Evolutionary conservation across 805 yeast genomes (phyloP).

Genomic region (Tetrapisispora arboricola): DNA sequence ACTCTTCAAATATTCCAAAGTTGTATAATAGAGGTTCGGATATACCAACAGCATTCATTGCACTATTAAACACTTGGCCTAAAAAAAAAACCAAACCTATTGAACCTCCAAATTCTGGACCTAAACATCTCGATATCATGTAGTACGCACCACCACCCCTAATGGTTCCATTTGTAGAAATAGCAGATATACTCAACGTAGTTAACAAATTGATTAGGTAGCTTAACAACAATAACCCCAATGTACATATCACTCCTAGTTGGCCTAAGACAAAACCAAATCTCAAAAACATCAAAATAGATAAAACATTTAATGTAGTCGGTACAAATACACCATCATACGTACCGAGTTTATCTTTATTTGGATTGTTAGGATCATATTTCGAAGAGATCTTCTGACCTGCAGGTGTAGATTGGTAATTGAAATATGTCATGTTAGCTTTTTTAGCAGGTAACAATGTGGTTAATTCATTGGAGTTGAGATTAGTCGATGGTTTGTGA

Average conservation of each 20-base stretch:
- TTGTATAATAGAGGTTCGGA: constrained; percentile 81
- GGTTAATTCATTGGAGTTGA: constrained; percentile 14
- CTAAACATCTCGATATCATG: constrained; percentile 90
- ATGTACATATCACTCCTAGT: constrained; percentile 76
- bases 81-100: constrained; percentile 89
- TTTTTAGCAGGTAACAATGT: constrained; percentile 16
- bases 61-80: constrained; percentile 87
- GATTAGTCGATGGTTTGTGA: constrained; percentile 19
- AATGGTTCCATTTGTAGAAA: constrained; percentile 94
- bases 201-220: constrained; percentile 77
- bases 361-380: constrained; percentile 26
- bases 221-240: constrained; percentile 56
- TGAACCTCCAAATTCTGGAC: constrained; percentile 98
- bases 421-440: constrained; percentile 21
- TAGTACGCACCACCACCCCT: constrained; percentile 98
- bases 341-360: constrained; percentile 55
- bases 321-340: constrained; percentile 89
- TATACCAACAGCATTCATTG: constrained; percentile 91
- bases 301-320: constrained; percentile 81
- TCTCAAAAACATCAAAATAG: constrained; percentile 88
- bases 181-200: constrained; percentile 84
- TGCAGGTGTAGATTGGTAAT: constrained; percentile 20
- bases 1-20: constrained; percentile 48
- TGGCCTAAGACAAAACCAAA: constrained; percentile 95
- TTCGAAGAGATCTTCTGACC: constrained; percentile 20